Evolutionary conservation across 345 rosid species (phyloP), one percentile per base, ranked within the genome.

Genomic region (Garcia nutans): DNA sequence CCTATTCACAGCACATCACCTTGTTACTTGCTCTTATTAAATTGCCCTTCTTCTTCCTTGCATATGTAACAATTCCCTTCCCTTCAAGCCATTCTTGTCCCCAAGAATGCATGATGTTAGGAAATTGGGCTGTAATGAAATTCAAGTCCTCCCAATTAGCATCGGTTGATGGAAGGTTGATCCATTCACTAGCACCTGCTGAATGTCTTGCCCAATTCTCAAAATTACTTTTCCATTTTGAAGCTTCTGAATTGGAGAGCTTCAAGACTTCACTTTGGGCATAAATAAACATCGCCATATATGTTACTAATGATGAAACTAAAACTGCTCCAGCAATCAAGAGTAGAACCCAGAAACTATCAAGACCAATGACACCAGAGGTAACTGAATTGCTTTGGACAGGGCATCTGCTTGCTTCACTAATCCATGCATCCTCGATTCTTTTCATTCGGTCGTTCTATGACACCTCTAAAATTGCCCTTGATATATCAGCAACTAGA

Each of bases 401-500:
- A 23, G 22, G 31, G 15, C 70, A 54, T 0, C 6, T 56, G 65
- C 3, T 22, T 5, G 37, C 8, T 10, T 33, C 24, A 19, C 42
- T 44, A 33, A 65, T 19, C 76, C 66, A 71, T 17, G 13, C 28
- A 0, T 66, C 50, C 10, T 78, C 47, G 3, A 73, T 64, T 42
- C 59, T 49, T 49, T 44, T 26, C 31, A 26, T 61, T 61, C 28
- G 26, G 5, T 61, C 65, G 11, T 26, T 26, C 5, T 61, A 6
- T 23, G 41, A 24, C 33, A 61, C 44, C 15, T 54, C 8, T 11
- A 78, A 17, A 55, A 77, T 65, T 8, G 80, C 76, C 56, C 72
- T 71, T 0, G 80, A 77, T 2, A 77, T 15, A n/a, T 77, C 80
- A 4, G 65, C n/a, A 50, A 64, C 80, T 6, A 77, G 57, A 23